Base-by-base conservation (phyloP, 2,329 filamentous ascomycete species). In the Volutella citrinella region DNA sequence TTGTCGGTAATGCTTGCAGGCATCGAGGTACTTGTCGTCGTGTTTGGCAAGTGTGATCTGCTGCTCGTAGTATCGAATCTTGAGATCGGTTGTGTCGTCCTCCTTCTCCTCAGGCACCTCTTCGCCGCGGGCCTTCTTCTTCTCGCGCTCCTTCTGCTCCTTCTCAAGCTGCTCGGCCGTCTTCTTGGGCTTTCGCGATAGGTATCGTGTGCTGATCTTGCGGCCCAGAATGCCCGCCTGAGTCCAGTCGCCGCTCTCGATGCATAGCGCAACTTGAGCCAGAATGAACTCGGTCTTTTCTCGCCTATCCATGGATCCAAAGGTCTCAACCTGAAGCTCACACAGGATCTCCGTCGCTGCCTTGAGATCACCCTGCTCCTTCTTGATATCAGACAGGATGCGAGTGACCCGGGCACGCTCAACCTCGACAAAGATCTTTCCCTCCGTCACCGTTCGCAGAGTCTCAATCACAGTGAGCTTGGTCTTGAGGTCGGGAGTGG, bases 201-300 rank as follows among this genome's bases (percentile, higher is more conserved):
- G 85, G 66, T 95, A 98, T 56, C 80, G 78, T 49, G 89, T 96
- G 78, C 88, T 93, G 66, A 98, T 95, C 79, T 98, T 98, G 61
- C 93, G 85, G 62, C 84, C 88, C 32, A 98, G 73, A 53, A 98
- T 96, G 31, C 82, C 82, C 19, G 91, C 93, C 63, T 98, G 94
- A 53, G 84, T 94, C 90, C 90, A 98, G 62, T 98, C 93, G 37
- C 82, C 86, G 55, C 82, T 91, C 66, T 96, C 85, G 61, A 98
- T 97, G 69, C 93, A 98, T 32, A 98, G 77, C 20, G 82, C 78
- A 24, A 97, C 91, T 66, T 98, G 93, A 43, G 94, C 87, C 33
- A 98, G 74, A 56, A 98, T 98, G 61, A 98, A 98, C 57, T 97
- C 93, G 5, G 90, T 96, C 82, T 98, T 98, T 64, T 98, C 93